A percentile compares a stretch with the other conserved stretches of the same genome.
phyloP scores from a whole-genome alignment of 2,329 filamentous ascomycete genomes.

The Tolypocladium tropicale region DNA sequence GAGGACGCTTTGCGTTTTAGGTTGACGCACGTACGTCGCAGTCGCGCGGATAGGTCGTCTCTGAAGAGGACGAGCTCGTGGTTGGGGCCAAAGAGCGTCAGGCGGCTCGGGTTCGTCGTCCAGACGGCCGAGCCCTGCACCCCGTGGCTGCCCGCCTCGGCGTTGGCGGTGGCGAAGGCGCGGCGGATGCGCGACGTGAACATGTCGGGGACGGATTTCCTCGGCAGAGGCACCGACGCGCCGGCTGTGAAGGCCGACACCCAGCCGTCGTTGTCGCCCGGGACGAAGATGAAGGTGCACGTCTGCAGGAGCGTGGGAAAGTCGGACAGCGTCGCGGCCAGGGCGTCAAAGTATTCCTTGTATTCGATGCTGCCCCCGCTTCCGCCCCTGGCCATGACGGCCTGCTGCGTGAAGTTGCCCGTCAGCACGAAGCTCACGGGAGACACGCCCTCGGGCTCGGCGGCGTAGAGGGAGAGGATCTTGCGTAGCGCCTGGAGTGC shows the following conservation, averaged over 20 bases:
- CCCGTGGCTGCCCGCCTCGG: constrained; percentile 46
- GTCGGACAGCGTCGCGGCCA: constrained; percentile 73
- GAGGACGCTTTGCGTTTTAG: constrained; percentile 41
- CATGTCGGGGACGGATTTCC: constrained; percentile 67
- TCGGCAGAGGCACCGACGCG: constrained; percentile 58
- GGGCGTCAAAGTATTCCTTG: constrained; percentile 87
- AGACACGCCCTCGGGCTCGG: constrained; percentile 49
- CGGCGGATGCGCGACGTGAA: constrained; percentile 83
- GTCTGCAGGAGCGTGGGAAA: constrained; percentile 70
- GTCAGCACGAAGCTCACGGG: constrained; percentile 75
- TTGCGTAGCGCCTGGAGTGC: constrained; percentile 72
- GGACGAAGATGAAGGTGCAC: constrained; percentile 84
- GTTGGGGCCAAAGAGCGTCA: constrained; percentile 77
- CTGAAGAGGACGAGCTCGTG: constrained; percentile 83
- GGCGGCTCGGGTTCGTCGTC: constrained; percentile 76
- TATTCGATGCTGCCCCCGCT: constrained; percentile 84
- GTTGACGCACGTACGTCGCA: constrained; percentile 66
- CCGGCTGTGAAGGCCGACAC: constrained; percentile 73
- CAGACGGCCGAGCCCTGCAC: constrained; percentile 56
- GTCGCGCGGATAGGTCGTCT: constrained; percentile 72
- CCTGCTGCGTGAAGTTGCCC: constrained; percentile 68
- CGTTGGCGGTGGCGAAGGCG: constrained; percentile 68
- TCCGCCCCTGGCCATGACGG: constrained; percentile 56
- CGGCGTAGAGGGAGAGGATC: constrained; percentile 64
- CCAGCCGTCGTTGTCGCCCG: constrained; percentile 98